Base-by-base conservation (phyloP, 2,329 filamentous ascomycete genomes). In the Hypomyces perniciosus region DNA sequence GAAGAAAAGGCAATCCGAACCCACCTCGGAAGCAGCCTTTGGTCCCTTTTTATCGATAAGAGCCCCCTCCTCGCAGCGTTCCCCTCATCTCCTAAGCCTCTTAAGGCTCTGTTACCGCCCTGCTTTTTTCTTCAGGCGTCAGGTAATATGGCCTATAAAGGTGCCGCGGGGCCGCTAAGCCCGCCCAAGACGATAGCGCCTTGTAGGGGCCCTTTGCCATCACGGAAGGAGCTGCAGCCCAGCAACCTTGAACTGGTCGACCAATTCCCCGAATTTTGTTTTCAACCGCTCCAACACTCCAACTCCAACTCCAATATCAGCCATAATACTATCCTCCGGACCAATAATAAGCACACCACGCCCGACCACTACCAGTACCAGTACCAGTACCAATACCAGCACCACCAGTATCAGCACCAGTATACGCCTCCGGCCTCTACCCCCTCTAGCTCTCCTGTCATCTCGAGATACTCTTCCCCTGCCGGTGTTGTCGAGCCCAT, bases 211-310 rank as follows among this genome's bases (percentile, higher is more conserved):
- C 49, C 40, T 27, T 27, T 31, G 29, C 30, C 43, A 37, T 40
- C 44, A 31, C 35, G 39, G 42, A 45, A 44, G 34, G 42, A 47
- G 47, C 49, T 38, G 51, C 50, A 53, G 51, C 48, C 48, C 48
- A 34, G 51, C 51, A 53, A 50, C 50, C 7, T 50, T 29, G 50
- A 53, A 34, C 44, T 45, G 39, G 48, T 28, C 6, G 51, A 53
- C 20, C 42, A 43, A 48, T 53, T 46, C 39, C 51, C 51, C 13
- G 51, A 53, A 12, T 53, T 53, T 40, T 53, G 42, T 47, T 46
- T 53, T 43, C 51, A 49, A 43, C 37, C 42, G 27, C 41, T n/a
- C 46, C 30, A 44, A 27, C 46, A 46, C 41, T 38, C 42, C 48
- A 41, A 44, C 43, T 41, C 13, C 12, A 8, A 35, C 20, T 20